These are phyloP conservation scores for Arabidopsis lyrata DNA, from an alignment of 441 rosid species.

Conservation along the genomic window DNA sequence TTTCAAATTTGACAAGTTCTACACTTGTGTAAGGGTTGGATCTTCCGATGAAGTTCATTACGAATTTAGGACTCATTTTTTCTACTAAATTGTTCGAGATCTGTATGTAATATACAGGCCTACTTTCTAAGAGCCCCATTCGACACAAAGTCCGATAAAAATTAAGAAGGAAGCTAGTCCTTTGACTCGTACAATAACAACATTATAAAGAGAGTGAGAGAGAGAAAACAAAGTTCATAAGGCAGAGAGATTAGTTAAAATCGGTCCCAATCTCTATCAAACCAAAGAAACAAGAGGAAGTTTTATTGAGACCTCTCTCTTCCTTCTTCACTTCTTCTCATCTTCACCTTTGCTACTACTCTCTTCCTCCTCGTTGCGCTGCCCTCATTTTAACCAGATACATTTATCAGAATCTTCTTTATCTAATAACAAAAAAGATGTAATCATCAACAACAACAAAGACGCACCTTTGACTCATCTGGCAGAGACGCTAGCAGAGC, in stretches of 20 bases:
- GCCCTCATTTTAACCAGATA: neutral
- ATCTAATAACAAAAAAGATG: neutral
- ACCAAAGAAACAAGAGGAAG: slow-evolving; percentile 13
- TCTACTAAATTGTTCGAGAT: neutral
- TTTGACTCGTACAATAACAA: slow-evolving; percentile 20
- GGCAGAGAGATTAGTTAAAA: slow-evolving; percentile 14
- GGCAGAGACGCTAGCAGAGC: slow-evolving; percentile 62
- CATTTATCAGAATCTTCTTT: slow-evolving; percentile 20
- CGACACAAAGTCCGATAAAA: neutral
- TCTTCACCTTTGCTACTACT: slow-evolving; percentile 35
- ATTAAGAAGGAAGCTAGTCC: neutral
- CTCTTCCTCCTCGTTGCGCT: slow-evolving; percentile 38
- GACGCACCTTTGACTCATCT: slow-evolving; percentile 58
- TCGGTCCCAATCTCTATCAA: slow-evolving; percentile 24
- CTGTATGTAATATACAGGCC: neutral
- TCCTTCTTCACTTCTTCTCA: slow-evolving; percentile 37
- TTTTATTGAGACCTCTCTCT: neutral
- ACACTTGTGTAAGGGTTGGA: no score
- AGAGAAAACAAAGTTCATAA: neutral
- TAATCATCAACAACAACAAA: neutral
- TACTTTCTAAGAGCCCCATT: neutral
- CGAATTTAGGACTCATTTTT: neutral
- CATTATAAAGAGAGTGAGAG: neutral
- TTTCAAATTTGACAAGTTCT: no score
- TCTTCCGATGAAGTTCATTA: neutral